Base-by-base conservation (phyloP, 176 grass and related monocot genomes). In the Ensete glaucum region DNA sequence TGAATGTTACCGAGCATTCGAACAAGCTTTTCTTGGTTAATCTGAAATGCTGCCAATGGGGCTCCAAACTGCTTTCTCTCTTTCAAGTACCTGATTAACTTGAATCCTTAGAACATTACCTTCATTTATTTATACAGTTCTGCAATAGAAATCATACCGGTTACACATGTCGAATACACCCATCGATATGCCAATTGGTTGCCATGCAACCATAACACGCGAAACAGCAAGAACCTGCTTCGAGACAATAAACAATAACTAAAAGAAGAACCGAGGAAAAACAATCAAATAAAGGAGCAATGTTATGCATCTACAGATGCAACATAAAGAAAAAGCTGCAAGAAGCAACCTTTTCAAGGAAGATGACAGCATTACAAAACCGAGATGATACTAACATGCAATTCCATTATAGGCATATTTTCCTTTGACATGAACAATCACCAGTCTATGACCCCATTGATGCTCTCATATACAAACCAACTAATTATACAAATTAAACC, bases 1-100 rank as follows among this genome's bases (percentile, higher is more conserved):
- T 97, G 90, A 66, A 93, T 88, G 67, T 97, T 97, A 49, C 93
- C 90, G 34, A 97, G 93, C 89, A 97, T 97, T 29, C 90, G 84
- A 51, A 90, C 90, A 27, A 97, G 89, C 82, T 97, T 97, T 84
- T 97, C 93, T 88, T 97, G 93, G 74, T 97, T 97, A 13, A 97
- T 73, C 78, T 97, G 93, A 83, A 97, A 97, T 62, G 93, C 83
- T 64, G 93, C 93, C 64, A 92, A 62, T 15, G 93, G 93, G 54
- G 85, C 93, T 84, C 93, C 93, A 67, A 97, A 97, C 75, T 93
- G 93, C 15, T 93, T 92, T 56, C 90, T 88, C 81, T 97, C 93
- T 82, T 88, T 90, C 74, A 97, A 83, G 83, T 97, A 97, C 80
- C 93, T 97, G 77, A 81, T 84, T 73, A 26, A 75, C 71, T 26